Conservation (phyloP, 305 asterid species). For the Solanum aculeatissimum region DNA sequence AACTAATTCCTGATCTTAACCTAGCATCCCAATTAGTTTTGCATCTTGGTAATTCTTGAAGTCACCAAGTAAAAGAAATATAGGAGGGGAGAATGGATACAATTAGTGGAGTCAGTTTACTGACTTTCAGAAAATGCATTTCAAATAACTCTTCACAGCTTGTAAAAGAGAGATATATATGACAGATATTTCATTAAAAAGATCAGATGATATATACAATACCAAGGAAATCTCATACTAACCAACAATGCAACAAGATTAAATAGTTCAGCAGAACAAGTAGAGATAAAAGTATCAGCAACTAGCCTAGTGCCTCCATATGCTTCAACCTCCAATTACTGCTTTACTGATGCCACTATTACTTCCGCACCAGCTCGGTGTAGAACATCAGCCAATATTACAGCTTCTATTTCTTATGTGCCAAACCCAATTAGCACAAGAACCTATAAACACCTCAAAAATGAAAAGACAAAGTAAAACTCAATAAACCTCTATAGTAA, state of each 20-base stretch:
- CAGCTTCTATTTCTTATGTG: constrained; percentile 91
- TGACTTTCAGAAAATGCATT: background rate
- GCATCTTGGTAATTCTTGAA: background rate
- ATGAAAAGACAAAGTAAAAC: background rate
- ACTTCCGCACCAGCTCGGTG: constrained; percentile 83
- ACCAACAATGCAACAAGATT: constrained; percentile 85
- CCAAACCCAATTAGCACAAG: constrained; percentile 86
- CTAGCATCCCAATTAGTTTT: background rate
- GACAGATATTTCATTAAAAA: background rate
- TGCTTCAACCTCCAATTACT: constrained; percentile 59
- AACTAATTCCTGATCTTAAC: background rate
- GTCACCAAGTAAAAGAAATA: background rate
- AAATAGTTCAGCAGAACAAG: constrained; percentile 45
- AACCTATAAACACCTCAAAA: constrained; percentile 27
- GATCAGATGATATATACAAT: background rate
- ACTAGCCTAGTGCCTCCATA: constrained; percentile 72
- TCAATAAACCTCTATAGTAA: background rate
- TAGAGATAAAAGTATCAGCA: constrained; percentile 56
- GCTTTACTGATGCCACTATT: constrained; percentile 83
- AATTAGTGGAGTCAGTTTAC: background rate
- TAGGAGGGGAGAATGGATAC: background rate
- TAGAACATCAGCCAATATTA: constrained; percentile 54
- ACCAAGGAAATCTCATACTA: background rate
- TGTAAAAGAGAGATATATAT: background rate
- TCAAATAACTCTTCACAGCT: background rate